Percentiles rank a stretch among this genome's conserved stretches.
Conservation (phyloP, 768 basidiomycete genomes). For the Nevesoporus exiguus region DNA sequence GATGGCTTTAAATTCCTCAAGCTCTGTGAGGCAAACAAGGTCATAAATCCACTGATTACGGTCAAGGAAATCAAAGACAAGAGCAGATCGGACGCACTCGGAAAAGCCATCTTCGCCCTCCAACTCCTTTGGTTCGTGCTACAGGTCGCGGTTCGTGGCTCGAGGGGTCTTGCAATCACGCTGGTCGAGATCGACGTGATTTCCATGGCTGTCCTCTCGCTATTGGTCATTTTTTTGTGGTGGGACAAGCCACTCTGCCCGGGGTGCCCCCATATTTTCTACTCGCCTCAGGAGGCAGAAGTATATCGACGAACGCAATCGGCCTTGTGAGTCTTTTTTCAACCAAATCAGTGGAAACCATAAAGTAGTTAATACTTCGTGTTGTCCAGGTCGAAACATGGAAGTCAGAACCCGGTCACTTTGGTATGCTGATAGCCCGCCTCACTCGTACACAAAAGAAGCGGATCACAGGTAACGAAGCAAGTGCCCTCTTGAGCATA, state of each 20-base stretch:
- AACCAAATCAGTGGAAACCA: not conserved
- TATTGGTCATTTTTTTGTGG: conserved; percentile 1
- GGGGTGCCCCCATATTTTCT: conserved; percentile 1
- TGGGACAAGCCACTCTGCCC: too few relatives aligned
- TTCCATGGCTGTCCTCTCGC: not conserved
- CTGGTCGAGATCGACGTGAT: conserved; percentile 1
- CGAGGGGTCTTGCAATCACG: not conserved
- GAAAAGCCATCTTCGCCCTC: not conserved
- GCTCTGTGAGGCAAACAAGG: too few relatives aligned
- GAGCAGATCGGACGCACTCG: not conserved
- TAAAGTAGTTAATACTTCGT: not conserved
- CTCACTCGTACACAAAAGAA: too few relatives aligned
- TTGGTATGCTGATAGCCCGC: too few relatives aligned
- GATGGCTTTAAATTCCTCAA: too few relatives aligned
- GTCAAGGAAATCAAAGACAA: not conserved
- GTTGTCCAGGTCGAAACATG: too few relatives aligned
- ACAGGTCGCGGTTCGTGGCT: not conserved
- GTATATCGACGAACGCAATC: too few relatives aligned
- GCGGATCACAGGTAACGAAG: too few relatives aligned
- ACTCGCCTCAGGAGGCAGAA: not conserved
- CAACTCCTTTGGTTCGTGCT: conserved; percentile 1
- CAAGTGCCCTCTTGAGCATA: too few relatives aligned
- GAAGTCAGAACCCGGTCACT: too few relatives aligned
- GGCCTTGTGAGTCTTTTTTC: not conserved
- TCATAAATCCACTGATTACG: too few relatives aligned